A percentile compares a stretch with the other conserved stretches of the same genome.
phyloP scores from a whole-genome alignment of 1,284 basidiomycete genomes.

The Ceraceosorus bombacis region DNA sequence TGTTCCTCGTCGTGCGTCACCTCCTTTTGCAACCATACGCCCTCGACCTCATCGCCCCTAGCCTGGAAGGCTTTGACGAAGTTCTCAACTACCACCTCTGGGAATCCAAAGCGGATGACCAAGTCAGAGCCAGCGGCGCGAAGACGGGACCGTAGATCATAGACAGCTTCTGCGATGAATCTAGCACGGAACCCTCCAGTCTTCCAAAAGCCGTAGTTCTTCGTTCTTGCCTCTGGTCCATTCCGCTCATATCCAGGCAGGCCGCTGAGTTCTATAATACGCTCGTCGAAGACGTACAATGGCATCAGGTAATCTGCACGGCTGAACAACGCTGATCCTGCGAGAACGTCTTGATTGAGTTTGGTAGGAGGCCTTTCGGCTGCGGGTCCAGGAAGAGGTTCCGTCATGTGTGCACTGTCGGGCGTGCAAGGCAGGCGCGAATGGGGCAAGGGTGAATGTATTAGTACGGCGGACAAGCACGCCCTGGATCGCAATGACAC shows the following conservation, averaged over 20 bases:
- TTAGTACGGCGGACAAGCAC: too few species aligned
- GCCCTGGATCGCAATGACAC: too few species aligned
- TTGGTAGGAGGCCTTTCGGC: slow-evolving; percentile 17
- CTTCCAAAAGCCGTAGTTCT: slow-evolving; percentile 53
- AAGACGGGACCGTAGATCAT: slow-evolving; percentile 51
- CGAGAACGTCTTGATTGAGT: slow-evolving; percentile 21
- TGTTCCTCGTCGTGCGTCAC: slow-evolving; percentile 32
- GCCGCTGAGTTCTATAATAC: slow-evolving; percentile 53
- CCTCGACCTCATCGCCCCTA: slow-evolving; percentile 34
- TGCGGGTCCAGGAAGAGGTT: slow-evolving; percentile 12
- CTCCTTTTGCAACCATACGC: slow-evolving; percentile 44
- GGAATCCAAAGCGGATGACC: slow-evolving; percentile 53
- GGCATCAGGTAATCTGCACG: slow-evolving; percentile 53
- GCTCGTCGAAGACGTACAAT: slow-evolving; percentile 55
- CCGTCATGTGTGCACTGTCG: slow-evolving; percentile 16
- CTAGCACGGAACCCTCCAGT: slow-evolving; percentile 51
- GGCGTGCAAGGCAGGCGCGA: background rate
- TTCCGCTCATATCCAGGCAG: slow-evolving; percentile 50
- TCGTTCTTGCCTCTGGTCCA: slow-evolving; percentile 46
- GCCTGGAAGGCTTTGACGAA: slow-evolving; percentile 29
- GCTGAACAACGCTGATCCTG: slow-evolving; percentile 29
- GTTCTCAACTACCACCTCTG: slow-evolving; percentile 49
- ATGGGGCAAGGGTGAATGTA: too few species aligned
- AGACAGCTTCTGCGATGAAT: slow-evolving; percentile 54
- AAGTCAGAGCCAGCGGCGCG: slow-evolving; percentile 51